Base-by-base conservation (phyloP, 202 grass and related monocot genomes). In the Eragrostis tef region DNA sequence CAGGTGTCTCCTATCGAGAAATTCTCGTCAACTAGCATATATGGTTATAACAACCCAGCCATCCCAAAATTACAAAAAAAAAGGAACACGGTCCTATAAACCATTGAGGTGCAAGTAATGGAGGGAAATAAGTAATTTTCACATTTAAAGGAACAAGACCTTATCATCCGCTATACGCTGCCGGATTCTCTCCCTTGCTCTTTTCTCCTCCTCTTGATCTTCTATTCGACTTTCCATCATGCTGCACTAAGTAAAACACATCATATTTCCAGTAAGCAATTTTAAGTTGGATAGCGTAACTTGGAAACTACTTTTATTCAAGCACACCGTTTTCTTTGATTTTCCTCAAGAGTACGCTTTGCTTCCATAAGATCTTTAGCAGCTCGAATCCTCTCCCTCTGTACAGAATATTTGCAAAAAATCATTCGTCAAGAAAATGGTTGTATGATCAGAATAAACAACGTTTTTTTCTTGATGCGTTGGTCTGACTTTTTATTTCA, bases 121-220 rank as follows among this genome's bases (percentile, higher is more conserved):
- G 56, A 22, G 24, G 9, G 56, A 59, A 59, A 25, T 39, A 61
- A 54, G 42, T 41, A 80, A 47, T 25, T 36, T 12, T 13, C 8
- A 53, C 53, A 69, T 57, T 39, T 34, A 0, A 7, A 74, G 58
- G 45, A 6, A 27, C 8, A 73, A 61, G 73, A 98, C 96, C 96
- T 91, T 98, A 83, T 95, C 95, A 2, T 94, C 85, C 67, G 92
- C 85, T 91, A 95, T 87, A 59, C 65, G 87, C 64, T 87, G 90
- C 14, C 77, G 83, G 43, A 93, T 90, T 86, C 82, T 94, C 71
- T 98, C 90, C 70, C 95, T 94, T 59, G 90, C 86, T 83, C 85
- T 91, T 94, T 82, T 91, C 76, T 94, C 88, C 81, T 98, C 90
- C 80, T 91, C 95, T 83, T 90, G 66, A 74, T 95, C 90, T 82